Percentiles rank a stretch among this genome's conserved stretches.
These are phyloP conservation scores for Acmispon strigosus DNA, from an alignment of 306 rosid species.

Conservation along the genomic window DNA sequence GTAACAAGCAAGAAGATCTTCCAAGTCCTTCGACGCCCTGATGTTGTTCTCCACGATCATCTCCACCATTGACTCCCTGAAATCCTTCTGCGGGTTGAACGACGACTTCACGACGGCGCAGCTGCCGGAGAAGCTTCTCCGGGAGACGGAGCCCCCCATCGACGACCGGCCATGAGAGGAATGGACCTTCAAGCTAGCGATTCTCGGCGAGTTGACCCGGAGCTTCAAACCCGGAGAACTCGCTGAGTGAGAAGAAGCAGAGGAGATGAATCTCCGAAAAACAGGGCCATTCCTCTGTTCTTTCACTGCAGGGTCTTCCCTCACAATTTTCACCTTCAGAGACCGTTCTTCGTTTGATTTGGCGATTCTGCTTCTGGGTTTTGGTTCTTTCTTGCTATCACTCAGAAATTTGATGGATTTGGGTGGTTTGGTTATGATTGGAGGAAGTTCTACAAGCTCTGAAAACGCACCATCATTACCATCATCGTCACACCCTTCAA, in stretches of 20 bases:
- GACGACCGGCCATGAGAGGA: constrained; percentile 17
- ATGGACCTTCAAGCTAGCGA: constrained; percentile 22
- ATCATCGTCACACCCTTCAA: neutral
- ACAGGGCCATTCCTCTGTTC: constrained; percentile 28
- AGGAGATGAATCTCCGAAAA: constrained; percentile 10
- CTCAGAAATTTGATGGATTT: constrained; percentile 6
- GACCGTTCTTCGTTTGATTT: neutral
- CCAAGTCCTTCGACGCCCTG: constrained; percentile 64
- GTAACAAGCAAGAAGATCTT: constrained; percentile 86
- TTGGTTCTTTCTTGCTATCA: constrained; percentile 14
- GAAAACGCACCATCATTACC: constrained; percentile 22
- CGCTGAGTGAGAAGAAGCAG: neutral
- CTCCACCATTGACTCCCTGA: constrained; percentile 83
- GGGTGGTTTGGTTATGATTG: constrained; percentile 45
- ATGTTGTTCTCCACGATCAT: constrained; percentile 80
- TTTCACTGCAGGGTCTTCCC: neutral
- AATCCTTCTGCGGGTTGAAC: constrained; percentile 56
- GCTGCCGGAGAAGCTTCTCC: constrained; percentile 49
- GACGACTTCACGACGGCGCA: constrained; percentile 65
- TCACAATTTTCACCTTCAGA: constrained; percentile 17
- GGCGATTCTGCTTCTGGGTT: constrained; percentile 4
- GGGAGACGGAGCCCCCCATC: constrained; percentile 10
- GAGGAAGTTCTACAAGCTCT: constrained; percentile 40
- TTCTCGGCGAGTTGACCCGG: constrained; percentile 50
- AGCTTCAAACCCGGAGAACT: constrained; percentile 44